Percentiles rank a stretch among this genome's conserved stretches.
These are phyloP conservation scores for Medicago arabica DNA, from an alignment of 306 rosid genomes.

Conservation along the genomic window DNA sequence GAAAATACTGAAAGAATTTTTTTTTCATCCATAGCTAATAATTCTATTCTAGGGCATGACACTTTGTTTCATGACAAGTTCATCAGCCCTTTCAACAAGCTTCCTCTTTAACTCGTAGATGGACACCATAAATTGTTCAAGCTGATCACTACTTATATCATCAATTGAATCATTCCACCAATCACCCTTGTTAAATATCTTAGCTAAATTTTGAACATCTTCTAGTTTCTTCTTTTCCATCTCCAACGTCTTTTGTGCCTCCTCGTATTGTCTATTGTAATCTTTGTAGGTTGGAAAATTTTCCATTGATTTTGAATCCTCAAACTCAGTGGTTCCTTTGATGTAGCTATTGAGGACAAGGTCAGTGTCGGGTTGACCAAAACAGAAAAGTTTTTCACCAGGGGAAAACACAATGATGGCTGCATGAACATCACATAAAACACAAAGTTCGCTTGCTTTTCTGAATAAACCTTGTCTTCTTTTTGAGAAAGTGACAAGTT, in stretches of 20 bases:
- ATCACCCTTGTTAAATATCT: neutral
- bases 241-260: constrained; percentile 42
- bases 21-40: too few species aligned
- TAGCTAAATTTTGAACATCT: constrained; percentile 13
- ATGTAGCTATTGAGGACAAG: constrained; percentile 41
- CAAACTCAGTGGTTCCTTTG: neutral
- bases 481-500: constrained; percentile 59
- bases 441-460: constrained; percentile 62
- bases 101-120: constrained; percentile 49
- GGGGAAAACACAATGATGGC: constrained; percentile 61
- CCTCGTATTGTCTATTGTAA: constrained; percentile 39
- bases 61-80: constrained; percentile 3
- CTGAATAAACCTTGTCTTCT: constrained; percentile 61
- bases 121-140: constrained; percentile 39
- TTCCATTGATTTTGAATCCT: neutral
- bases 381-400: constrained; percentile 47
- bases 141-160: constrained; percentile 42
- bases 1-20: too few species aligned
- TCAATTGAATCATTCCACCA: constrained; percentile 57
- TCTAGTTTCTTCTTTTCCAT: constrained; percentile 41
- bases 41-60: too few species aligned
- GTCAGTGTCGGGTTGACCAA: constrained; percentile 49
- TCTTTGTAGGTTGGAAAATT: constrained; percentile 2
- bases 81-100: constrained; percentile 29
- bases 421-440: constrained; percentile 49